Evolutionary conservation across 164 flowering plant species (phyloP), one percentile per base, ranked within the genome.

Genomic region (Stephania japonica): DNA sequence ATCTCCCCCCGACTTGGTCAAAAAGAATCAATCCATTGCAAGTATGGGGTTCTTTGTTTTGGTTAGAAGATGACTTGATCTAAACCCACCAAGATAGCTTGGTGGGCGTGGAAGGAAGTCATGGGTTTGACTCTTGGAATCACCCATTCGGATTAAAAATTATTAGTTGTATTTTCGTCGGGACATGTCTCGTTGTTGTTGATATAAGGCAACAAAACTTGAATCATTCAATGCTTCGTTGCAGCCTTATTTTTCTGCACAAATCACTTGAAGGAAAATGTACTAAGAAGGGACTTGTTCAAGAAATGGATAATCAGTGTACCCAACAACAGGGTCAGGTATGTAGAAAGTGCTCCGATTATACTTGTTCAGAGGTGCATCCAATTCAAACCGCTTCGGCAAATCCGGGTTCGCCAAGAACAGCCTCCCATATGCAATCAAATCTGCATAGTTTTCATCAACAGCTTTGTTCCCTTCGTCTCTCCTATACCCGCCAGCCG

Each of bases 351-450:
- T 83, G 4, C 64, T 42, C 44, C 78, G 69, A 25, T 79, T 65
- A 49, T 79, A 83, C 80, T 77, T 79, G 71, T 83, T 83, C 16
- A 81, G 78, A 27, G 82, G 80, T 11, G 83, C 83, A 74, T 81
- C 47, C 6, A 83, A 76, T 68, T 75, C 78, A 13, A 83, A 83
- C 61, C 85, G 70, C 76, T 68, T 81, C 3, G 83, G 85, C 76
- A 83, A 73, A 68, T 83, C 86, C 7, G 86, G 86, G 66, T 83
- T 83, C 3, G 86, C 86, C 75, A 83, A 72, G 81, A 83, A 83
- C 67, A 41, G 23, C 11, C 84, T 81, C 7, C 85, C 85, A 47
- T 44, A 83, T 0, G 77, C 80, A 71, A 83, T 73, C 21, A 83
- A 70, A 78, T 83, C 86, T 6, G 87, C 78, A 1, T 69, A 49